These are phyloP conservation scores for Puccinia polysora DNA, from an alignment of 1,284 basidiomycete species.

Conservation along the genomic window DNA sequence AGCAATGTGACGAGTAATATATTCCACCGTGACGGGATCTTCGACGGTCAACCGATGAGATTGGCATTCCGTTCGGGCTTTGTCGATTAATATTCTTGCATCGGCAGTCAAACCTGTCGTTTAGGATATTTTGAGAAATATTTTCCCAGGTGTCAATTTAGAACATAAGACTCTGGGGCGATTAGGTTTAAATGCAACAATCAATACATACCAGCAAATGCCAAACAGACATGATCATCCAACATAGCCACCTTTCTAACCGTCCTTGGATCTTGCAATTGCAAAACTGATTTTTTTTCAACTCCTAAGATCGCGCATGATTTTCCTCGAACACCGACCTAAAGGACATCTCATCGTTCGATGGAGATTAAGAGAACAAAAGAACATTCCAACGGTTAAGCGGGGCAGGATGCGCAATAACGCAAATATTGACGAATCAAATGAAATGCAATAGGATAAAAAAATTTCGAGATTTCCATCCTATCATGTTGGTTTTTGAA, in stretches of 20 bases:
- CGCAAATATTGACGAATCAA: too few species aligned
- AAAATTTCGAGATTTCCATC: too few species aligned
- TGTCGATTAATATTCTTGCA: constrained; percentile 95
- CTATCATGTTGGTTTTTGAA: background rate
- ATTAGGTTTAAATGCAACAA: background rate
- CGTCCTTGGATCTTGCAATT: constrained; percentile 95
- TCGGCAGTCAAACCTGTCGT: constrained; percentile 85
- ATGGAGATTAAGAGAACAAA: background rate
- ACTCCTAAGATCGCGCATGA: constrained; percentile 94
- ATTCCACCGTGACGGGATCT: constrained; percentile 96
- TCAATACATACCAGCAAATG: constrained; percentile 80
- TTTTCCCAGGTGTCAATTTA: too few species aligned
- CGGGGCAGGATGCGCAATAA: too few species aligned
- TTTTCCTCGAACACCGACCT: constrained; percentile 94
- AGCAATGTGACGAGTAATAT: constrained; percentile 95
- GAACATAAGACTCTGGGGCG: background rate
- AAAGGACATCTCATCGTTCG: constrained; percentile 8
- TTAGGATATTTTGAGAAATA: too few species aligned
- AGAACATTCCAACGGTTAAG: too few species aligned
- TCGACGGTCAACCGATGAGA: constrained; percentile 95
- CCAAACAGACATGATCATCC: constrained; percentile 94
- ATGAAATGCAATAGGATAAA: too few species aligned
- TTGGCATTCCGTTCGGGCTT: constrained; percentile 94
- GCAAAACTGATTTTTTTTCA: constrained; percentile 96
- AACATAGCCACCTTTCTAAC: constrained; percentile 98